Conservation (phyloP, 169 alveolate species). For the Plasmodium vinckei region DNA sequence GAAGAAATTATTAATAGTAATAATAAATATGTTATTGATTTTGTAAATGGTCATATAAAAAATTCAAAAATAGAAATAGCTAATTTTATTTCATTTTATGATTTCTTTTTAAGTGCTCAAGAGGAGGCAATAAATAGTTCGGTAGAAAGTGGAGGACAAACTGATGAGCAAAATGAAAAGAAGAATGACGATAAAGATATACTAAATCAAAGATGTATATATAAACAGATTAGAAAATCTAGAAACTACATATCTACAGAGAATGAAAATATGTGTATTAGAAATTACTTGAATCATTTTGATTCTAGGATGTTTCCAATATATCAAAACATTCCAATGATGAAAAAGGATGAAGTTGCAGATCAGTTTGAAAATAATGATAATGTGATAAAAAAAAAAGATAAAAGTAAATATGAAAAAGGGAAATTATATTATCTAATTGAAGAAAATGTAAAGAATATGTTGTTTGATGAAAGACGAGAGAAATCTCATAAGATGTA, state of each 20-base stretch:
- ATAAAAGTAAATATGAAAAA: background rate
- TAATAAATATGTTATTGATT: conserved; percentile 27
- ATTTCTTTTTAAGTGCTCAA: conserved; percentile 18
- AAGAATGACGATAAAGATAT: background rate
- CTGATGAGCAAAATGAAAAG: too few species aligned
- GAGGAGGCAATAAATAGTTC: background rate
- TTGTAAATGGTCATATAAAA: conserved; percentile 5
- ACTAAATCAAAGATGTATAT: conserved; percentile 4
- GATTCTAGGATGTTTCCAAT: conserved; percentile 43
- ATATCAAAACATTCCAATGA: background rate
- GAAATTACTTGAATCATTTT: conserved; percentile 56
- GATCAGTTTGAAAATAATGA: background rate
- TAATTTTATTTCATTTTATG: conserved; percentile 67
- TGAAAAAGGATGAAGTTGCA: background rate
- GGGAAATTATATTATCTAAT: background rate
- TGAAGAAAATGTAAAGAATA: too few species aligned
- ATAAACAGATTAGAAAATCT: conserved; percentile 19
- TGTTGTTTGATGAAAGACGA: too few species aligned
- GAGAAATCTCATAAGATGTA: too few species aligned
- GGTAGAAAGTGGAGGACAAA: background rate
- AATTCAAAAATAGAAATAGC: conserved; percentile 57
- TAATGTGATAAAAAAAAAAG: background rate
- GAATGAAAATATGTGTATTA: conserved; percentile 22
- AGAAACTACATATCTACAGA: conserved; percentile 29
- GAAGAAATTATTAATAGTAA: conserved; percentile 23